phyloP scores from a whole-genome alignment of 352 stramenopile species.

The Phytophthora ohioensis region DNA sequence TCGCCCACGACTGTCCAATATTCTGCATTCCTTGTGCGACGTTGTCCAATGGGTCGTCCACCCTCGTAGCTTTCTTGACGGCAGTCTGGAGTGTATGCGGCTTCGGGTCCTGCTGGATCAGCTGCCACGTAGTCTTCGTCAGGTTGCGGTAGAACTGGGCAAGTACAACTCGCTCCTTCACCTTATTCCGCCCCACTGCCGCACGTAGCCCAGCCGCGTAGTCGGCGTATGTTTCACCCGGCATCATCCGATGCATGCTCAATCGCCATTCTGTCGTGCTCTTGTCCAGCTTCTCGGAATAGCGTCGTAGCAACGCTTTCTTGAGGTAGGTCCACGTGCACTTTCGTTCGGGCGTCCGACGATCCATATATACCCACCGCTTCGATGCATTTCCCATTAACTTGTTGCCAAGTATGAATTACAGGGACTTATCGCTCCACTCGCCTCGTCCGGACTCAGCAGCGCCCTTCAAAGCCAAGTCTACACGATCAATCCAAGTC shows the following conservation, averaged over 20 bases:
- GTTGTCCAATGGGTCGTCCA: no score
- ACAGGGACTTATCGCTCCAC: background rate
- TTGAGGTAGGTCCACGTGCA: no score
- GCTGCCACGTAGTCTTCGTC: no score
- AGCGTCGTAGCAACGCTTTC: no score
- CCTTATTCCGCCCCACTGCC: background rate
- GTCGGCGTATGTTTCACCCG: slow-evolving; percentile 3
- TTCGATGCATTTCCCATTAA: background rate
- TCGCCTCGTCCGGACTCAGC: background rate
- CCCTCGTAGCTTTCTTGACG: no score
- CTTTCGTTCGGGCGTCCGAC: no score
- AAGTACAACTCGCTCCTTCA: slow-evolving; percentile 2
- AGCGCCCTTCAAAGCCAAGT: background rate
- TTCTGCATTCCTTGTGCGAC: no score
- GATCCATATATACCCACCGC: background rate
- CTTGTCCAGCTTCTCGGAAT: no score
- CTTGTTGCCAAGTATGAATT: slow-evolving; percentile 8
- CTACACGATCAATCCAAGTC: slow-evolving; percentile 11
- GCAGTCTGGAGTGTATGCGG: no score
- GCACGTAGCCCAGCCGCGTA: slow-evolving; percentile 1
- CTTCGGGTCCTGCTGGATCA: no score
- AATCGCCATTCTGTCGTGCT: slow-evolving; percentile 1
- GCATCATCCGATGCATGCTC: background rate
- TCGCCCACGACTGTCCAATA: no score
- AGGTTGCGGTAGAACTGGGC: slow-evolving; percentile 3